Percentiles rank a stretch among this genome's conserved stretches.
phyloP scores from a whole-genome alignment of 2,329 filamentous ascomycete species.

The Fusarium nygamai region DNA sequence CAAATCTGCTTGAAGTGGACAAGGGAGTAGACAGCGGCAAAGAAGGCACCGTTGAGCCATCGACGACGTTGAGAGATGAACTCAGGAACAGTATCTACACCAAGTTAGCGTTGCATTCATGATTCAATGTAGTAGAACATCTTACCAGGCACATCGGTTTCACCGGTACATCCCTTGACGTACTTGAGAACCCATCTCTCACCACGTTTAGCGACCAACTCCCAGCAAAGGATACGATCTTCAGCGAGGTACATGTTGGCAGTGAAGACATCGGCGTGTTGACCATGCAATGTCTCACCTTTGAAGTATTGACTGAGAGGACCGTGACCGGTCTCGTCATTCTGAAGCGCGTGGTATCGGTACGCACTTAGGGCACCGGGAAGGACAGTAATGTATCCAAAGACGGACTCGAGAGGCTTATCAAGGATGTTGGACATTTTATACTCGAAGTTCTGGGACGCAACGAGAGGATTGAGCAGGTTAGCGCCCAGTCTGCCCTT shows the following conservation, averaged over 20 bases:
- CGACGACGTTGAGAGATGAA: conserved; percentile 96
- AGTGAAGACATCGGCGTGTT: conserved; percentile 96
- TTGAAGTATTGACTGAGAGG: conserved; percentile 99
- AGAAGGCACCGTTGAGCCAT: conserved; percentile 99
- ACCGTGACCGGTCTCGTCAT: conserved; percentile 94
- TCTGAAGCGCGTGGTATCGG: conserved; percentile 93
- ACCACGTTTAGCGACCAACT: conserved; percentile 92
- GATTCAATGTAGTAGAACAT: conserved; percentile 11
- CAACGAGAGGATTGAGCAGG: conserved; percentile 91
- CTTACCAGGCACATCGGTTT: conserved; percentile 96
- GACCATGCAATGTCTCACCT: conserved; percentile 94
- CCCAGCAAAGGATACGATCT: conserved; percentile 91
- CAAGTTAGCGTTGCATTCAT: conserved; percentile 36
- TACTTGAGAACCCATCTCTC: conserved; percentile 99
- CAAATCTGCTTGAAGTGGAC: conserved; percentile 95
- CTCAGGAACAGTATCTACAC: conserved; percentile 85
- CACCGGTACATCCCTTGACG: conserved; percentile 94
- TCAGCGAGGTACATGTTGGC: conserved; percentile 96
- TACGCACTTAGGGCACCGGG: conserved; percentile 96
- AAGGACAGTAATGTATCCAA: conserved; percentile 97
- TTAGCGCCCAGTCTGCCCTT: conserved; percentile 87
- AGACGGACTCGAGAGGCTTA: conserved; percentile 95
- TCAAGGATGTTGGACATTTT: conserved; percentile 99
- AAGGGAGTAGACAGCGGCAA: conserved; percentile 96
- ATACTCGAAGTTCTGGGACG: conserved; percentile 99